phyloP scores from a whole-genome alignment of 2,329 filamentous ascomycete genomes.

The Ophiostoma tasmaniense region DNA sequence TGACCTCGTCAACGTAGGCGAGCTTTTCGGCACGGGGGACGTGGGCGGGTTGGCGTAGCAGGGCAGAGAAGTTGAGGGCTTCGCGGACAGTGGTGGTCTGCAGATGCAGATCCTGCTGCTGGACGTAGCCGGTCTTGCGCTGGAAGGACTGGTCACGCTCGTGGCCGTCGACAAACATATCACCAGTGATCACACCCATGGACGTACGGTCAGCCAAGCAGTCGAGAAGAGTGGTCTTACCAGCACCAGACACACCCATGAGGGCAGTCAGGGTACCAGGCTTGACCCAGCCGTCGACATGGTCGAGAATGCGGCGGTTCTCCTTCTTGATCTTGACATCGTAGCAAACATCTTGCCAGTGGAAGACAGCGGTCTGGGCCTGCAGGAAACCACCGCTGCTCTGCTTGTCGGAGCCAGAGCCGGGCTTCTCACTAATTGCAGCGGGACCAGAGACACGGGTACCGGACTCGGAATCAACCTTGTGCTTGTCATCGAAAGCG shows the following conservation, averaged over 20 bases:
- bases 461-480: constrained; percentile 50
- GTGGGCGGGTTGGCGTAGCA: constrained; percentile 73
- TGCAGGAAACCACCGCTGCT: constrained; percentile 30
- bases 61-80: constrained; percentile 74
- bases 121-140: constrained; percentile 83
- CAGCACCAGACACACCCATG: constrained; percentile 86
- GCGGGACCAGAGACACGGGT: constrained; percentile 41
- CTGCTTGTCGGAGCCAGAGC: constrained; percentile 7
- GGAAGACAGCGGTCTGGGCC: constrained; percentile 69
- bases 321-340: constrained; percentile 72
- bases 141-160: constrained; percentile 76
- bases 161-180: constrained; percentile 62
- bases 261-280: constrained; percentile 82
- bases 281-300: constrained; percentile 93
- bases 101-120: constrained; percentile 89
- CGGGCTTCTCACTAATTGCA: not conserved
- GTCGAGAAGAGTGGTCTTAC: constrained; percentile 84
- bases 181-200: constrained; percentile 80
- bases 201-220: constrained; percentile 77
- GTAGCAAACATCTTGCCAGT: constrained; percentile 77
- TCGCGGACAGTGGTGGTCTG: constrained; percentile 80
- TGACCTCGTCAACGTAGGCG: constrained; percentile 83
- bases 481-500: constrained; percentile 52
- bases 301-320: constrained; percentile 65
- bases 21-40: constrained; percentile 69